Base-by-base conservation (phyloP, 2,329 filamentous ascomycete genomes). In the Fusarium sp. region DNA sequence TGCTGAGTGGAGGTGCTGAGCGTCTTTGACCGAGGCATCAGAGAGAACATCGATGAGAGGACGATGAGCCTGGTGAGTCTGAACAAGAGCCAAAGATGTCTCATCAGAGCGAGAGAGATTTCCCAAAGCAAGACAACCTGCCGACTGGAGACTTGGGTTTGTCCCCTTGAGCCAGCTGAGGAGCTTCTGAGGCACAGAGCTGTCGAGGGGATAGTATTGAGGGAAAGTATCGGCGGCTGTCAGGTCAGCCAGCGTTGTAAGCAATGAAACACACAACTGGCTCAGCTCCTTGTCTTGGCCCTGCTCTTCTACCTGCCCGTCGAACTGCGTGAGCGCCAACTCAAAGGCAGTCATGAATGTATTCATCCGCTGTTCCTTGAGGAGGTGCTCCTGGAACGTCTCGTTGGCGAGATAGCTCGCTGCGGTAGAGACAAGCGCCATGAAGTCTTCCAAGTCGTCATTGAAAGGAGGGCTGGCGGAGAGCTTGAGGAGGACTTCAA, bases 91-190 rank as follows among this genome's bases (percentile, higher is more conserved):
- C 11, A 82, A 81, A 67, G 88, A 90, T 4, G 85, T 81, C 48
- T 84, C 85, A 74, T 92, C 90, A 2, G 87, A 90, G 43, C 91
- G 88, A 7, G 88, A 88, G 41, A 92, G 81, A 77, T 92, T 92
- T 39, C 91, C 91, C 3, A 92, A 83, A 18, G 88, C 86, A 5
- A 92, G 85, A 71, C 90, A 92, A 1, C 89, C 90, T 6, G 89
- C 88, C 3, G 88, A 85, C 78, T 88, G 88, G 4, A 92, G 84
- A 54, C 84, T 82, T 0, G 81, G 71, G 69, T 87, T 80, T 64
- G 76, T 70, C 69, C 76, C 78, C 72, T 77, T 79, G 18, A 90
- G 80, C 88, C 89, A 91, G n/a, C 80, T 78, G 20, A 85, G 81
- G 1, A 90, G 81, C 0, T 81, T 84, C 32, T 82, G 80, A 2